phyloP scores from a whole-genome alignment of 2,329 filamentous ascomycete genomes.

The Verticillium zaregamsianum region DNA sequence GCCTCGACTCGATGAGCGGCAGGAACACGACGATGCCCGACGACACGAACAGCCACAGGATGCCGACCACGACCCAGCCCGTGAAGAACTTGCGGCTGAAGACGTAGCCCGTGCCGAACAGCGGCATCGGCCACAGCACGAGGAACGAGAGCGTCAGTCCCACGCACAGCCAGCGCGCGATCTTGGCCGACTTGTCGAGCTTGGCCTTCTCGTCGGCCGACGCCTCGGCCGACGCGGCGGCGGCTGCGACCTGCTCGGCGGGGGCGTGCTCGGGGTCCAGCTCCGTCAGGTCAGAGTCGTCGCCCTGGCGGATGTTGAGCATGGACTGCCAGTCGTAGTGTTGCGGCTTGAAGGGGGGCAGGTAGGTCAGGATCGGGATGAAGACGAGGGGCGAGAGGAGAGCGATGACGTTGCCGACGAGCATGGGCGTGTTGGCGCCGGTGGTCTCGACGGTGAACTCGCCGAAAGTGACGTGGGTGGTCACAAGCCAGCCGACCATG shows the following conservation, averaged over 20 bases:
- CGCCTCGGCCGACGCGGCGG: constrained; percentile 4
- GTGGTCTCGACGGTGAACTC: constrained; percentile 63
- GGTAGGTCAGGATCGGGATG: constrained; percentile 64
- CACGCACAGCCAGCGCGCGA: constrained; percentile 46
- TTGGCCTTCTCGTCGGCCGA: constrained; percentile 31
- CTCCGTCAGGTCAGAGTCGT: constrained; percentile 65
- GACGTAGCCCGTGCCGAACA: constrained; percentile 22
- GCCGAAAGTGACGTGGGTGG: constrained; percentile 64
- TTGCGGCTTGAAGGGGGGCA: constrained; percentile 34
- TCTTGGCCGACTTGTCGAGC: constrained; percentile 41
- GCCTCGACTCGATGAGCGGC: constrained; percentile 11
- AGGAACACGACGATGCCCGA: constrained; percentile 12
- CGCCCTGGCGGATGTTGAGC: constrained; percentile 65
- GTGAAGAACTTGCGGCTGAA: constrained; percentile 57
- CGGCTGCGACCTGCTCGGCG: constrained; percentile 15
- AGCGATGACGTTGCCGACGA: constrained; percentile 74
- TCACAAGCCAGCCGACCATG: constrained; percentile 74
- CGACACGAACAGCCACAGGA: constrained; percentile 62
- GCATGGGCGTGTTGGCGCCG: constrained; percentile 74
- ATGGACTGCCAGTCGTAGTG: constrained; percentile 79
- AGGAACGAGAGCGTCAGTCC: constrained; percentile 51
- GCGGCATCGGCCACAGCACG: constrained; percentile 24
- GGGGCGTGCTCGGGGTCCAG: constrained; percentile 62
- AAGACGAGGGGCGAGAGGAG: constrained; percentile 68
- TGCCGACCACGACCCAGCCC: constrained; percentile 67